Evolutionary conservation across 2,329 filamentous ascomycete species (phyloP).

Genomic region (Fusarium goolgardi): DNA sequence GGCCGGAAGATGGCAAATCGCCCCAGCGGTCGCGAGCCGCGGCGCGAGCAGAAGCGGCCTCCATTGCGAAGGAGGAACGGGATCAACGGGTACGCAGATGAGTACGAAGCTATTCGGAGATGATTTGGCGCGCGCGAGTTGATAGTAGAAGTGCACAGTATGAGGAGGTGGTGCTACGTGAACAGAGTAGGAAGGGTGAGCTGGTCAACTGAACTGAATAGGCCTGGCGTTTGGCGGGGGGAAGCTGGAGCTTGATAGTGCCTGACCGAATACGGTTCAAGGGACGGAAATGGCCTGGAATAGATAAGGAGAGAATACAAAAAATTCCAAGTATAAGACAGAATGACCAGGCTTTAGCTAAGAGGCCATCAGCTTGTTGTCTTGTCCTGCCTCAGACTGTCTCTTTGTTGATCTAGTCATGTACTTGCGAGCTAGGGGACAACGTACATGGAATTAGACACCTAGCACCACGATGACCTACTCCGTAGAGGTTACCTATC

Average conservation of each 20-base stretch:
- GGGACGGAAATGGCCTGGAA: conserved; percentile 24
- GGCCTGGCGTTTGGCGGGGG: conserved; percentile 18
- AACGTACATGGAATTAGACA: conserved; percentile 7
- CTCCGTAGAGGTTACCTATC: background rate
- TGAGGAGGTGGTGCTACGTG: conserved; percentile 11
- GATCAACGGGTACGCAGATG: background rate
- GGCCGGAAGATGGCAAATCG: conserved; percentile 73
- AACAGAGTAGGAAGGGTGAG: conserved; percentile 33
- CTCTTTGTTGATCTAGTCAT: conserved; percentile 3
- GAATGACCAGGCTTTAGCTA: background rate
- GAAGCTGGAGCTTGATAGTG: conserved; percentile 24
- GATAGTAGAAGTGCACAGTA: conserved; percentile 5
- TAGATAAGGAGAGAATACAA: background rate
- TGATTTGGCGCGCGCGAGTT: conserved; percentile 19
- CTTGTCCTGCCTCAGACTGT: background rate
- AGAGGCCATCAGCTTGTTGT: background rate
- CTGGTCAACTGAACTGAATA: conserved; percentile 20
- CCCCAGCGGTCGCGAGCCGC: conserved; percentile 94
- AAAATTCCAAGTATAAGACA: background rate
- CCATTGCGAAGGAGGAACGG: conserved; percentile 65
- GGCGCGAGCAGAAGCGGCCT: conserved; percentile 95
- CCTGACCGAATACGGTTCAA: conserved; percentile 24
- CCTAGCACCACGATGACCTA: conserved; percentile 18
- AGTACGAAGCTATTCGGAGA: conserved; percentile 7
- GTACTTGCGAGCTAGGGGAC: conserved; percentile 3